Base-by-base conservation (phyloP, 768 basidiomycete genomes). In the Lactarius tabidus region DNA sequence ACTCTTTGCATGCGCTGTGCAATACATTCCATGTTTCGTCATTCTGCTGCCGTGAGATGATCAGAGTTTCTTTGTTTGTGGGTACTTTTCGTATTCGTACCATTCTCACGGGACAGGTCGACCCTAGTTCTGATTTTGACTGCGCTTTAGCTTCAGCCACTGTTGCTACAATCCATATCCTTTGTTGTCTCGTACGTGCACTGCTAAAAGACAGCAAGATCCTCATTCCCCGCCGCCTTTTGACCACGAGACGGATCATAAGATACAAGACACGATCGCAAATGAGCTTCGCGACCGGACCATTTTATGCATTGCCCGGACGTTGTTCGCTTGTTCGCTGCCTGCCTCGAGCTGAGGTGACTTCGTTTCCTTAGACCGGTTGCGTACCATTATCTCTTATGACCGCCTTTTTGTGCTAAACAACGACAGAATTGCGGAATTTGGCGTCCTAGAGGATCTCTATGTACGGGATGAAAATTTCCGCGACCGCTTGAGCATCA, bases 201-300 rank as follows among this genome's bases (percentile, higher is more conserved):
- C 76, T 97, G 29, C 93, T 96, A 39, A 91, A 94, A 70, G 84
- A 94, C 72, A 82, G 89, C 15, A 88, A 85, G 72, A 85, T 96
- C 36, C 85, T 95, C 57, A 86, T 97, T 54, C 79, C 97, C 93
- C 0, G 95, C 93, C 57, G 91, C 91, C 89, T 14, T 91, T 94
- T 33, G 92, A 94, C 70, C 90, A 88, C 69, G 92, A 91, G 75
- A 95, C 93, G 0, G 95, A 97, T 77, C 79, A 86, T 64, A 91
- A 91, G 74, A 94, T 98, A 65, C 95, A 97, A 73, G 83, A 90
- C 67, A 96, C 95, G 6, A 96, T 98, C 67, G 82, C 91, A 1
- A 79, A 80, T 57, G 89, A 90, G 78, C 97, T 96, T 78, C 78
- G 81, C 52, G 88, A 93, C 74, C 86, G 88, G 68, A 96, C 95